Evolutionary conservation across 2,329 filamentous ascomycete species (phyloP).

Genomic region (Albophoma yamanashiensis): DNA sequence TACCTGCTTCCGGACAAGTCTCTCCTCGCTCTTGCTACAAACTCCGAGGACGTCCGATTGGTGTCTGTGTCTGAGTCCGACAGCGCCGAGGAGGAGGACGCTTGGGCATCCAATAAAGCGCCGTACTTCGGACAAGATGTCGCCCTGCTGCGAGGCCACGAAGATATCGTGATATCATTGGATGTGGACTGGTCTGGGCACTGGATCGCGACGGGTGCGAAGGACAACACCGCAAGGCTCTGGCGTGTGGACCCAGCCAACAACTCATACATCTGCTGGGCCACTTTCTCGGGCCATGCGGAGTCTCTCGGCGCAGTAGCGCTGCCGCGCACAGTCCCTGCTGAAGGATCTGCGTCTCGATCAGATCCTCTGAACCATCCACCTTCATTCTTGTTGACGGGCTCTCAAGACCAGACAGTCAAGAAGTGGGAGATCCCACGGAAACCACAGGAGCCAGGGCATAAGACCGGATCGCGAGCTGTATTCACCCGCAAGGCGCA

Average conservation of each 20-base stretch:
- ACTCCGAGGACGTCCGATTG: slow-evolving; percentile 85
- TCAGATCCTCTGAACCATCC: slow-evolving; percentile 67
- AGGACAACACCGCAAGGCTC: slow-evolving; percentile 87
- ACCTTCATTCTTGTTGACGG: slow-evolving; percentile 77
- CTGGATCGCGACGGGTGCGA: slow-evolving; percentile 92
- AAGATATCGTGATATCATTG: slow-evolving; percentile 90
- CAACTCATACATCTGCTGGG: slow-evolving; percentile 67
- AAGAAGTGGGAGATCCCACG: slow-evolving; percentile 83
- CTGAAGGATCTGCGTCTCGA: slow-evolving; percentile 58
- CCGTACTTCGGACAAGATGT: slow-evolving; percentile 85
- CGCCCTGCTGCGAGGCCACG: slow-evolving; percentile 75
- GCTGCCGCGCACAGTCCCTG: slow-evolving; percentile 60
- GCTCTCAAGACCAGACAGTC: slow-evolving; percentile 89
- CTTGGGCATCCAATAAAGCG: slow-evolving; percentile 15
- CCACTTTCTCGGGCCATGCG: slow-evolving; percentile 80
- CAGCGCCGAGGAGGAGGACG: slow-evolving; percentile 8
- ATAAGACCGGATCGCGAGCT: slow-evolving; percentile 50
- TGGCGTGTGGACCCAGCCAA: slow-evolving; percentile 77
- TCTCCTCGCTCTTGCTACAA: slow-evolving; percentile 81
- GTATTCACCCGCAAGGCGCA: slow-evolving; percentile 89
- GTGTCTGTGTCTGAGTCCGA: slow-evolving; percentile 53
- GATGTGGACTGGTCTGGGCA: slow-evolving; percentile 95
- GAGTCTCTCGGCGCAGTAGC: slow-evolving; percentile 88
- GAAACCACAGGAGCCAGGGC: slow-evolving; percentile 28
- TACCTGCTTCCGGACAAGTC: slow-evolving; percentile 75